A percentile compares a stretch with the other conserved stretches of the same genome.
phyloP scores from a whole-genome alignment of 2,329 filamentous ascomycete species.

The Aureobasidium namibiae region DNA sequence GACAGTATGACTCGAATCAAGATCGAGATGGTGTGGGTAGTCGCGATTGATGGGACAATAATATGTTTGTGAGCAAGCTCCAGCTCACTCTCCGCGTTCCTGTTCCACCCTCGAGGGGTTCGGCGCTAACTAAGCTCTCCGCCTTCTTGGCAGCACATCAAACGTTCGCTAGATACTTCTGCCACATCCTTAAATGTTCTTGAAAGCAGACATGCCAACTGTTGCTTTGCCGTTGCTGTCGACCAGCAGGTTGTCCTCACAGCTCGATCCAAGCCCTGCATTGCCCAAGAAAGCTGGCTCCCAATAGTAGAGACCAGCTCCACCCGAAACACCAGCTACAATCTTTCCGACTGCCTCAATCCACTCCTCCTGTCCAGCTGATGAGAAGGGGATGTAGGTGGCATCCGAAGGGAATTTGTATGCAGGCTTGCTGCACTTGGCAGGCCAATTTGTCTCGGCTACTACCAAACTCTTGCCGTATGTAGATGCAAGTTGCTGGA shows the following conservation, averaged over 20 bases:
- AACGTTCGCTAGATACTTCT: not conserved
- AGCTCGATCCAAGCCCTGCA: constrained; percentile 21
- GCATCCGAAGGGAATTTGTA: constrained; percentile 21
- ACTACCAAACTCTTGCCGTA: constrained; percentile 23
- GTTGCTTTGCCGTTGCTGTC: constrained; percentile 21
- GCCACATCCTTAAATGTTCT: not conserved
- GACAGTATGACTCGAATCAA: not conserved
- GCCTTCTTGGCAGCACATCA: not conserved
- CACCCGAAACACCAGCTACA: constrained; percentile 17
- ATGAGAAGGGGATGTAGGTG: constrained; percentile 20
- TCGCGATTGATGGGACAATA: not conserved
- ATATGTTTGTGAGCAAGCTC: not conserved
- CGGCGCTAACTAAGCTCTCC: not conserved
- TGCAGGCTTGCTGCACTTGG: constrained; percentile 20
- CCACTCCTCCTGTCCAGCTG: constrained; percentile 22
- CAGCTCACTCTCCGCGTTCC: constrained; percentile 6
- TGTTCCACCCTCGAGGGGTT: not conserved
- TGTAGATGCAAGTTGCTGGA: constrained; percentile 18
- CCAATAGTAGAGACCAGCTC: constrained; percentile 25
- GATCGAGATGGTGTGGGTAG: not conserved
- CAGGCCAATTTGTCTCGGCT: constrained; percentile 25
- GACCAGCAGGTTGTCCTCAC: constrained; percentile 23
- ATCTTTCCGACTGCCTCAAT: constrained; percentile 19
- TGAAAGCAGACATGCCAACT: constrained; percentile 5
- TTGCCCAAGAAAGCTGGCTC: constrained; percentile 25